Percentiles rank a stretch among this genome's conserved stretches.
These are phyloP conservation scores for Terfezia boudieri DNA, from an alignment of 495 filamentous ascomycete species.

Conservation along the genomic window DNA sequence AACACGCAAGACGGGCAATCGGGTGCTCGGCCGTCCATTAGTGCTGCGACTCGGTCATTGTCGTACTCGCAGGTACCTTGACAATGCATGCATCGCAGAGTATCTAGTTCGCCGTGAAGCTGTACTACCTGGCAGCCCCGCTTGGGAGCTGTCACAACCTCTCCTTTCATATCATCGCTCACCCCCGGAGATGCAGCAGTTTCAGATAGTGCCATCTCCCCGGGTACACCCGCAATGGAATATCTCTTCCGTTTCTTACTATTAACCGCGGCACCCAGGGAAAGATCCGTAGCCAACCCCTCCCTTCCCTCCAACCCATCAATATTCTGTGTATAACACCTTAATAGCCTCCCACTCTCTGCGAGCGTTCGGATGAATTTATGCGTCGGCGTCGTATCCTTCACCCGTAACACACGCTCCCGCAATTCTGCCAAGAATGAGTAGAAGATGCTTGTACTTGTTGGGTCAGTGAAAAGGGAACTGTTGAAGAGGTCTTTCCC, in stretches of 20 bases:
- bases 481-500: conserved; percentile 44
- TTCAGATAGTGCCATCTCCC: conserved; percentile 10
- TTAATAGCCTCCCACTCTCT: conserved; percentile 36
- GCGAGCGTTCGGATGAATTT: conserved; percentile 39
- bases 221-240: conserved; percentile 22
- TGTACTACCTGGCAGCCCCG: conserved; percentile 36
- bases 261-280: conserved; percentile 27
- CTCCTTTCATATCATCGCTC: too few relatives aligned
- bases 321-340: conserved; percentile 54
- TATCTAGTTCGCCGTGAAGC: conserved; percentile 39
- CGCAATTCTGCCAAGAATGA: conserved; percentile 41
- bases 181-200: too few relatives aligned
- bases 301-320: conserved; percentile 44
- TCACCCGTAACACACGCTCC: conserved; percentile 30
- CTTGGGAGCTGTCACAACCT: not conserved
- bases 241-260: conserved; percentile 22
- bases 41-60: conserved; percentile 21
- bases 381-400: conserved; percentile 34
- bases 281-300: conserved; percentile 29
- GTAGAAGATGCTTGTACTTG: conserved; percentile 42
- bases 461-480: conserved; percentile 39
- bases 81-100: conserved; percentile 40
- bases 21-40: conserved; percentile 35
- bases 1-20: conserved; percentile 37
- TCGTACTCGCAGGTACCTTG: conserved; percentile 37